Evolutionary conservation across 192 early-diverging fungal species (phyloP), one percentile per base, ranked within the genome.

Genomic region (Fimicolochytrium jonesii): DNA sequence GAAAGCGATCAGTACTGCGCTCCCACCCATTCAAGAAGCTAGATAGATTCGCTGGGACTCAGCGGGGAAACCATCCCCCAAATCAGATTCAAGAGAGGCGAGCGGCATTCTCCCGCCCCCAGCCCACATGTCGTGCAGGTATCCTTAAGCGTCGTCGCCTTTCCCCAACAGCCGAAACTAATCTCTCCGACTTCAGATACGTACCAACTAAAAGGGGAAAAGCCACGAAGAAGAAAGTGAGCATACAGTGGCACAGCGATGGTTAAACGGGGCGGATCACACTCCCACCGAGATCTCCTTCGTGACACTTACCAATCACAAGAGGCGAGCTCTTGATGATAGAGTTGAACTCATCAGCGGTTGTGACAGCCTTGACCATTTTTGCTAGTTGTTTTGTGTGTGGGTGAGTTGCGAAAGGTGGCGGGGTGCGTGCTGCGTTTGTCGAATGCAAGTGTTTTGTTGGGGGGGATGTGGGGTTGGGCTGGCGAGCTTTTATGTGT

Each of bases 291-390:
- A 48, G 46, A n/a, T n/a, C n/a, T n/a, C n/a, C n/a, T n/a, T n/a
- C n/a, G n/a, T n/a, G 23, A 33, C 9, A 11, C 52, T 43, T 61
- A 74, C 66, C 73, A 48, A 75, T 56, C 32, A 75, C 73, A 36
- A 58, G 42, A 55, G 70, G 61, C 39, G 43, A 56, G 22, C 10
- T 30, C 50, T 62, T 59, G 49, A 70, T 32, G 54, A 58, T 11
- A 6, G 23, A 23, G 22, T 54, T 61, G 73, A 57, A 75, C 45
- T 75, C 73, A 13, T 48, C 60, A 6, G 26, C 5, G 45, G 22
- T 42, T 28, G 44, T 49, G 32, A 56, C 54, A 13, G 29, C 64
- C 17, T 58, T 11, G 17, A 64, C 56, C 41, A 42, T 57, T 43
- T 43, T 43, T 23, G 15, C 7, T 7, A 26, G 6, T 54, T 54